Evolutionary conservation across 495 filamentous ascomycete species (phyloP).

Genomic region (Amniculicola lignicola): DNA sequence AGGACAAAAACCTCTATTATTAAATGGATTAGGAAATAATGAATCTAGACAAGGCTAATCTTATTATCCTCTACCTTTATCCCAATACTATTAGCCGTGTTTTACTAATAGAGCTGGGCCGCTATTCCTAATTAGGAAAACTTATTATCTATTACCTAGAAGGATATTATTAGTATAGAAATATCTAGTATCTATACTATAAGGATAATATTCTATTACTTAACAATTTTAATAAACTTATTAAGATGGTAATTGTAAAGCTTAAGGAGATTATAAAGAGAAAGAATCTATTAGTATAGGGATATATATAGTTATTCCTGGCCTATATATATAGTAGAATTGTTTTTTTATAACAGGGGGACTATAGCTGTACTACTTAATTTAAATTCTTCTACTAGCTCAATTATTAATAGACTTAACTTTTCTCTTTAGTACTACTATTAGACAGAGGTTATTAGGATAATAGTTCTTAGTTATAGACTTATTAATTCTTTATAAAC

Average conservation of each 20-base stretch:
- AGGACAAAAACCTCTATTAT: slow-evolving; percentile 9
- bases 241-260: slow-evolving; percentile 3
- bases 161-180: slow-evolving; percentile 9
- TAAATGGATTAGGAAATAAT: slow-evolving; percentile 12
- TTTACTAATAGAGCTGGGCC: slow-evolving; percentile 7
- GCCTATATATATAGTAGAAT: slow-evolving; percentile 3
- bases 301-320: neutral
- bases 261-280: slow-evolving; percentile 11
- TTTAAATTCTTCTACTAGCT: neutral
- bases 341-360: neutral
- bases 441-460: neutral
- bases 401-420: neutral
- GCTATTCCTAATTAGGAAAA: slow-evolving; percentile 4
- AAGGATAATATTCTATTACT: slow-evolving; percentile 11
- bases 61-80: slow-evolving; percentile 12
- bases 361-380: slow-evolving; percentile 5
- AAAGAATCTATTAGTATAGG: slow-evolving; percentile 5
- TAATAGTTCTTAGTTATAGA: slow-evolving; percentile 3
- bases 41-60: slow-evolving; percentile 7
- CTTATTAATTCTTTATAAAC: slow-evolving; percentile 9
- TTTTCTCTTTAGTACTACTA: neutral
- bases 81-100: slow-evolving; percentile 6
- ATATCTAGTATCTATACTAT: slow-evolving; percentile 5
- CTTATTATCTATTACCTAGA: slow-evolving; percentile 2
- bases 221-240: slow-evolving; percentile 3